These are phyloP conservation scores for Wolfiporia cocos DNA, from an alignment of 1,284 basidiomycete genomes.

Conservation along the genomic window DNA sequence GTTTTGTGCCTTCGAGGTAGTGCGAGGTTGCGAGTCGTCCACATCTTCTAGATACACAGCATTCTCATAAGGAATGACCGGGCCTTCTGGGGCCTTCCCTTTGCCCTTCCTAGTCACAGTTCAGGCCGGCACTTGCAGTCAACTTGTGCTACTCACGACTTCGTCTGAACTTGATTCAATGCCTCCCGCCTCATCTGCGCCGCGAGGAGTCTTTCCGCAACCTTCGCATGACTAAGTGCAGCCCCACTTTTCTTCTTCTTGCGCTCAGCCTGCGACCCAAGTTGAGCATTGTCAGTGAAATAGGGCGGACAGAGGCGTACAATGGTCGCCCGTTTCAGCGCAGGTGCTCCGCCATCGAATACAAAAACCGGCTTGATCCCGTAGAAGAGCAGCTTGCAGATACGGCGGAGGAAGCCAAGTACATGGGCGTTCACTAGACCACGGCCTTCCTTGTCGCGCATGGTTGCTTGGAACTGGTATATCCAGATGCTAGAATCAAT, in stretches of 20 bases:
- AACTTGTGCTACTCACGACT: constrained; percentile 21
- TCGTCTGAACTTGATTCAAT: constrained; percentile 60
- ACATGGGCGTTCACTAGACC: constrained; percentile 93
- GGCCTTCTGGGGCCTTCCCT: constrained; percentile 34
- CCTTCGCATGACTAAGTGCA: constrained; percentile 73
- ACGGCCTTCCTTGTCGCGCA: constrained; percentile 95
- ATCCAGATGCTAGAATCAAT: constrained; percentile 99
- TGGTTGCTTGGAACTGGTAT: constrained; percentile 97
- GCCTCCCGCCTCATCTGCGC: constrained; percentile 93
- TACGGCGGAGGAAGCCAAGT: constrained; percentile 88
- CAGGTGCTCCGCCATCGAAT: constrained; percentile 93
- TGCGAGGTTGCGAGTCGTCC: constrained; percentile 47
- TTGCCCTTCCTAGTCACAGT: constrained; percentile 31
- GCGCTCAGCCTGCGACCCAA: constrained; percentile 59
- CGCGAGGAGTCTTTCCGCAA: constrained; percentile 89
- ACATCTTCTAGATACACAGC: constrained; percentile 86
- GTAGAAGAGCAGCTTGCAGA: constrained; percentile 93
- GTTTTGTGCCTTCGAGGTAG: constrained; percentile 35
- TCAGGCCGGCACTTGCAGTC: too few relatives aligned
- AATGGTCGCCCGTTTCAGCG: constrained; percentile 82
- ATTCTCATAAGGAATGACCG: constrained; percentile 52
- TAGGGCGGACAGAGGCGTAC: constrained; percentile 39
- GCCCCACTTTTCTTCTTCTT: constrained; percentile 88
- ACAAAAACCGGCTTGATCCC: constrained; percentile 97
- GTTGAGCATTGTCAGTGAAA: neutral